phyloP scores from a whole-genome alignment of 352 stramenopile species.

The Halophytophthora polymorphica region DNA sequence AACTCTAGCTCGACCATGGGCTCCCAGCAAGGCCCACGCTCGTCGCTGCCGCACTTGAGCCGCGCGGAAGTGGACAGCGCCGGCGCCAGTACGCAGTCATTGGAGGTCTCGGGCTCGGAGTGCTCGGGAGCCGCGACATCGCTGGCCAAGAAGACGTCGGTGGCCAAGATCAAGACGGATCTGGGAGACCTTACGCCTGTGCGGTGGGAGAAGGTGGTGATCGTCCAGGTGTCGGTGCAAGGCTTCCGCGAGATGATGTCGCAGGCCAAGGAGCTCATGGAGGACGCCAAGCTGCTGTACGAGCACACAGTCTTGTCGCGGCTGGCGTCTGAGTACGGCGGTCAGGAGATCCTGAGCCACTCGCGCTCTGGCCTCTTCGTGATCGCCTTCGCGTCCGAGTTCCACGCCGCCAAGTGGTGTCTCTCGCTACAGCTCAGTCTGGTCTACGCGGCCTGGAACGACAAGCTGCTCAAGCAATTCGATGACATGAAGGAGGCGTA shows the following conservation, averaged over 20 bases:
- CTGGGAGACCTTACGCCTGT: slow-evolving; percentile 71
- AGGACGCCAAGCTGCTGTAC: slow-evolving; percentile 83
- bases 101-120: slow-evolving; percentile 31
- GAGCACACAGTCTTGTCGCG: slow-evolving; percentile 84
- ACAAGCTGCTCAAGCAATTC: slow-evolving; percentile 84
- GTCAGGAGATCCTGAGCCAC: slow-evolving; percentile 78
- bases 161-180: slow-evolving; percentile 78
- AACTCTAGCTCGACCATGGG: too few species aligned
- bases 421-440: slow-evolving; percentile 80
- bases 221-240: slow-evolving; percentile 84
- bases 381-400: slow-evolving; percentile 82
- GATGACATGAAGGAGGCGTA: slow-evolving; percentile 80
- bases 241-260: slow-evolving; percentile 76
- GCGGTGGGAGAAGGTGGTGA: slow-evolving; percentile 77
- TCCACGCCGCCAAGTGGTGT: slow-evolving; percentile 86
- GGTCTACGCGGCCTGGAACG: slow-evolving; percentile 85
- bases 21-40: slow-evolving; percentile 11
- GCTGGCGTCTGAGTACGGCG: slow-evolving; percentile 79
- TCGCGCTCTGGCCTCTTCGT: slow-evolving; percentile 75
- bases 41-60: slow-evolving; percentile 18
- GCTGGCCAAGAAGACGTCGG: slow-evolving; percentile 42
- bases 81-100: slow-evolving; percentile 5
- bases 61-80: slow-evolving; percentile 21
- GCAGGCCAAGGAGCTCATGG: slow-evolving; percentile 80
- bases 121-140: slow-evolving; percentile 16